A percentile compares a stretch with the other conserved stretches of the same genome.
phyloP scores from a whole-genome alignment of 495 filamentous ascomycete species.

The Aspergillus asperescens region DNA sequence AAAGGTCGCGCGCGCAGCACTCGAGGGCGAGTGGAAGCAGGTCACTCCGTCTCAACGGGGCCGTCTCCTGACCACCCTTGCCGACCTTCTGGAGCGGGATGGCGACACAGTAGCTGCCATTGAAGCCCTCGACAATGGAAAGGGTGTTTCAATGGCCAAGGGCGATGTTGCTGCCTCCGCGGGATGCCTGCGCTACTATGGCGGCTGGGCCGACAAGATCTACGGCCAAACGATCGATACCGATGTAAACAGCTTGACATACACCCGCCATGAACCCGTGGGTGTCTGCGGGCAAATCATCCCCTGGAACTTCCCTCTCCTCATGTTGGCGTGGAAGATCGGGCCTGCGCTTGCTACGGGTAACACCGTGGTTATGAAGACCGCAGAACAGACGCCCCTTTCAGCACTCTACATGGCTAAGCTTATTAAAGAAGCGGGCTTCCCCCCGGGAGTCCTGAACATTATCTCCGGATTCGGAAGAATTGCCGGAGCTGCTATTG shows the following conservation, averaged over 20 bases:
- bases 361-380: constrained; percentile 74
- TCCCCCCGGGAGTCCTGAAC: constrained; percentile 84
- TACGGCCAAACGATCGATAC: constrained; percentile 27
- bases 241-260: constrained; percentile 20
- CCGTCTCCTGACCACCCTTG: constrained; percentile 40
- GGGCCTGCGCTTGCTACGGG: constrained; percentile 53
- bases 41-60: constrained; percentile 39
- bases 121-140: constrained; percentile 30
- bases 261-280: constrained; percentile 30
- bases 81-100: constrained; percentile 27
- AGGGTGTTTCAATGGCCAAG: constrained; percentile 18
- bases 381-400: constrained; percentile 86
- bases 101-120: constrained; percentile 22
- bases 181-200: constrained; percentile 30
- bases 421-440: constrained; percentile 74
- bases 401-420: constrained; percentile 81
- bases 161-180: constrained; percentile 23
- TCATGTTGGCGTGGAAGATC: constrained; percentile 63
- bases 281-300: constrained; percentile 36
- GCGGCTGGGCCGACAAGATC: constrained; percentile 34
- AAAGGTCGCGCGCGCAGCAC: constrained; percentile 41
- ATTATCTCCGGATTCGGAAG: constrained; percentile 76
- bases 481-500: constrained; percentile 73
- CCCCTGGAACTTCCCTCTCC: constrained; percentile 42
- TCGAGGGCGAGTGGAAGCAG: constrained; percentile 28